Evolutionary conservation across 495 filamentous ascomycete species (phyloP).

Genomic region (Talaromyces wortmannii): DNA sequence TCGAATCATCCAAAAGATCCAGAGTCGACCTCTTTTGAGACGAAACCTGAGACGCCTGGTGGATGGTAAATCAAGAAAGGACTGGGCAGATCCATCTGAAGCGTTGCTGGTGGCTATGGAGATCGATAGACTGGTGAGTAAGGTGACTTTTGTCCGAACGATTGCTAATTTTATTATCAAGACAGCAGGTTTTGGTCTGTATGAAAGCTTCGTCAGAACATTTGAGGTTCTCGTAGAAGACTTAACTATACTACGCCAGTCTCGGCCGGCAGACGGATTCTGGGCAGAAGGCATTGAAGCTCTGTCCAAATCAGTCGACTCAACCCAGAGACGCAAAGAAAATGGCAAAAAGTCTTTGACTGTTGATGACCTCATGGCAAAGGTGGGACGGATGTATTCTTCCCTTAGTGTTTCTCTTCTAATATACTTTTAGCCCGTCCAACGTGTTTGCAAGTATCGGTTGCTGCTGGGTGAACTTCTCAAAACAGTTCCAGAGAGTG

Average conservation of each 20-base stretch:
- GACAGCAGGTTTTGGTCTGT: conserved; percentile 76
- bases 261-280: conserved; percentile 66
- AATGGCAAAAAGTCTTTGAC: conserved; percentile 67
- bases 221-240: conserved; percentile 80
- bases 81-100: conserved; percentile 63
- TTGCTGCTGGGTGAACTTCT: conserved; percentile 78
- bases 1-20: conserved; percentile 15
- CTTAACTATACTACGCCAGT: conserved; percentile 58
- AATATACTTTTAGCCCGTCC: conserved; percentile 63
- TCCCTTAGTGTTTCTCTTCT: neutral
- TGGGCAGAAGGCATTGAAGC: conserved; percentile 88
- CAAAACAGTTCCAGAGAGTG: conserved; percentile 72
- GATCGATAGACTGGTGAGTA: conserved; percentile 65
- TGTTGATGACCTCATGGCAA: conserved; percentile 82
- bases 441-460: conserved; percentile 89
- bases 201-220: conserved; percentile 82
- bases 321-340: conserved; percentile 56
- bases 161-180: conserved; percentile 18
- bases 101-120: conserved; percentile 69
- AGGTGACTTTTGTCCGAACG: neutral
- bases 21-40: conserved; percentile 21
- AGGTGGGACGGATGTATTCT: conserved; percentile 43
- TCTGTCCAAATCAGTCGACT: conserved; percentile 66
- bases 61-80: conserved; percentile 21
- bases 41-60: conserved; percentile 20